Percentiles rank a stretch among this genome's conserved stretches.
Conservation (phyloP, 768 basidiomycete genomes). For the Xerocomellus intermedius region DNA sequence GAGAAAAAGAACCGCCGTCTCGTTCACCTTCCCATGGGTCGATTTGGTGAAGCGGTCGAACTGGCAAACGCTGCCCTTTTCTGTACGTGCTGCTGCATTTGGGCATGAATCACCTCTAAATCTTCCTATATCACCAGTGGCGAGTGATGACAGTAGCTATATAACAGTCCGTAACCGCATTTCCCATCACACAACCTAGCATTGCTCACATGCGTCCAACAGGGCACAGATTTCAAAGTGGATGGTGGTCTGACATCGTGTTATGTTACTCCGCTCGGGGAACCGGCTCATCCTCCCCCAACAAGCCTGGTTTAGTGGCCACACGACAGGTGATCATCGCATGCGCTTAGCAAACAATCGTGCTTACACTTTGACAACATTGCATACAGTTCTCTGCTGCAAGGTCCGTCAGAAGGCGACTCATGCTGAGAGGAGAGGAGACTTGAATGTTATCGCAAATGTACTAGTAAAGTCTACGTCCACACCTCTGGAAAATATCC, state of each 20-base stretch:
- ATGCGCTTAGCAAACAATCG: not conserved
- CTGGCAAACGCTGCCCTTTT: constrained; percentile 92
- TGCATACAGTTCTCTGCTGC: too few species aligned
- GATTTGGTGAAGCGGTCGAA: constrained; percentile 97
- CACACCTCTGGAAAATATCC: not conserved
- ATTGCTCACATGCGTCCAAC: constrained; percentile 7
- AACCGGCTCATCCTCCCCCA: constrained; percentile 70
- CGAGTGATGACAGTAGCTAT: constrained; percentile 94
- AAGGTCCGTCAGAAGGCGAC: not conserved
- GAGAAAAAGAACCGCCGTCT: constrained; percentile 93
- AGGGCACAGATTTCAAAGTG: constrained; percentile 93
- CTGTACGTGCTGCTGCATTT: constrained; percentile 54
- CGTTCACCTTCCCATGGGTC: constrained; percentile 92
- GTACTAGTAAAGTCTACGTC: not conserved
- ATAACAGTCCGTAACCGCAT: constrained; percentile 65
- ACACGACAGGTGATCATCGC: not conserved
- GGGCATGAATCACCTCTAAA: constrained; percentile 5
- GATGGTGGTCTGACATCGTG: constrained; percentile 92
- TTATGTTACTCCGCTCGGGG: constrained; percentile 89
- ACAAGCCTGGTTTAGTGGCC: constrained; percentile 48
- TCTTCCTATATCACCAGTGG: constrained; percentile 47
- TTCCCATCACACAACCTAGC: not conserved
- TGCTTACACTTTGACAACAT: not conserved
- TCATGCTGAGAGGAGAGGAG: not conserved
- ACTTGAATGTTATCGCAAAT: not conserved